Percentiles rank a stretch among this genome's conserved stretches.
phyloP scores from a whole-genome alignment of 768 basidiomycete species.

The Astraeus odoratus region DNA sequence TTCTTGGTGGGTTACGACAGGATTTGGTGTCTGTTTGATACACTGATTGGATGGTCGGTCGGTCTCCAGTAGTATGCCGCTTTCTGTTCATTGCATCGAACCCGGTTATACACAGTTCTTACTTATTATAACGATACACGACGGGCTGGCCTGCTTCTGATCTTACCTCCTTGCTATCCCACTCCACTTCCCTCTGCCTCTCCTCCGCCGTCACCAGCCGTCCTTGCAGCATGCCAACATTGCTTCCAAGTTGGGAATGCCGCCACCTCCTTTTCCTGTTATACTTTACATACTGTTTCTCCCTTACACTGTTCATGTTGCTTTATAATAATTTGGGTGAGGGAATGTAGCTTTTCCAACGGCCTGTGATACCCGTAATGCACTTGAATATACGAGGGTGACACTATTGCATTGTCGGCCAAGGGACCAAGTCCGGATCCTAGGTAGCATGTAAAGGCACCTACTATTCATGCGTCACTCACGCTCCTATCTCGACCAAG shows the following conservation, averaged over 20 bases:
- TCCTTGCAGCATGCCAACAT: no score
- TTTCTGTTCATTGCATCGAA: not conserved
- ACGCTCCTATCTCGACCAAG: slow-evolving; percentile 11
- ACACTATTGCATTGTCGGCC: no score
- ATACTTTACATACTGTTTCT: no score
- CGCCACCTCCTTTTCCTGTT: no score
- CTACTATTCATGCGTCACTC: not conserved
- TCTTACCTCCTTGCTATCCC: not conserved
- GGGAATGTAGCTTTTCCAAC: no score
- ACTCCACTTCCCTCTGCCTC: not conserved
- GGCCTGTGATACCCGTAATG: no score
- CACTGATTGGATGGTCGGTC: not conserved
- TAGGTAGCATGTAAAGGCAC: not conserved
- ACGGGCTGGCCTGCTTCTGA: not conserved
- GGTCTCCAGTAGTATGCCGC: not conserved
- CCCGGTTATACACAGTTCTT: not conserved
- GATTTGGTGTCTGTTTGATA: not conserved
- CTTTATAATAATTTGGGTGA: no score
- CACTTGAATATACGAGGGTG: no score
- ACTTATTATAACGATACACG: not conserved
- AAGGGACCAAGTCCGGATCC: not conserved
- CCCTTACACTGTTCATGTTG: no score
- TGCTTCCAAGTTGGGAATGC: no score
- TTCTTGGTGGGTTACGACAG: slow-evolving; percentile 1
- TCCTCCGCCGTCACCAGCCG: not conserved